phyloP scores from a whole-genome alignment of 148 eudicot species.

The Persicaria tinctoria region DNA sequence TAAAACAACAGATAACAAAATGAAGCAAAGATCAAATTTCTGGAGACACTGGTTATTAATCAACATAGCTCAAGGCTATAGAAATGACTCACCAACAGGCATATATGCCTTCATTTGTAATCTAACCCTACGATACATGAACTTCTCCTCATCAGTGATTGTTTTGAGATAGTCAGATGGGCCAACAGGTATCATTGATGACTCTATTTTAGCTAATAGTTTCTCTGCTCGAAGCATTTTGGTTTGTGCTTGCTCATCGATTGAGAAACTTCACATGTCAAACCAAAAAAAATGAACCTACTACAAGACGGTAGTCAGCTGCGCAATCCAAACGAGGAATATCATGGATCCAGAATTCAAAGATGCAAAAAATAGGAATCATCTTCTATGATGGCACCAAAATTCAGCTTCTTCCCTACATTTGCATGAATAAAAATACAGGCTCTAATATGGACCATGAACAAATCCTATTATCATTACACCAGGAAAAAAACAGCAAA shows the following conservation, averaged over 20 bases:
- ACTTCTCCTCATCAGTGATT: slow-evolving; percentile 87
- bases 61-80: neutral
- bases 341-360: neutral
- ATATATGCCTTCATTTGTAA: slow-evolving; percentile 90
- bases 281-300: neutral
- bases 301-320: neutral
- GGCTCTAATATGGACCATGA: neutral
- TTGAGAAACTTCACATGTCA: slow-evolving; percentile 11
- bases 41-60: neutral
- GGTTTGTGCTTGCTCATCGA: slow-evolving; percentile 60
- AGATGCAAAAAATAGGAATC: neutral
- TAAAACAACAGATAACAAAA: neutral
- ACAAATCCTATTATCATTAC: neutral
- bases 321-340: too few species aligned
- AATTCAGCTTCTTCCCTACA: neutral
- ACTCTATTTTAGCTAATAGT: slow-evolving; percentile 67
- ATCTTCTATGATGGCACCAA: neutral
- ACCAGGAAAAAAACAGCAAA: neutral
- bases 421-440: neutral
- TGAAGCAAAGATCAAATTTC: slow-evolving; percentile 5
- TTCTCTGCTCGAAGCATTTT: slow-evolving; percentile 80
- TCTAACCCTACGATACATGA: slow-evolving; percentile 80
- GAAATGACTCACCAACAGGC: slow-evolving; percentile 71
- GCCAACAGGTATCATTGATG: slow-evolving; percentile 75
- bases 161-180: slow-evolving; percentile 94